Base-by-base conservation (phyloP, 2,329 filamentous ascomycete species). In the Fusarium fujikuroi region DNA sequence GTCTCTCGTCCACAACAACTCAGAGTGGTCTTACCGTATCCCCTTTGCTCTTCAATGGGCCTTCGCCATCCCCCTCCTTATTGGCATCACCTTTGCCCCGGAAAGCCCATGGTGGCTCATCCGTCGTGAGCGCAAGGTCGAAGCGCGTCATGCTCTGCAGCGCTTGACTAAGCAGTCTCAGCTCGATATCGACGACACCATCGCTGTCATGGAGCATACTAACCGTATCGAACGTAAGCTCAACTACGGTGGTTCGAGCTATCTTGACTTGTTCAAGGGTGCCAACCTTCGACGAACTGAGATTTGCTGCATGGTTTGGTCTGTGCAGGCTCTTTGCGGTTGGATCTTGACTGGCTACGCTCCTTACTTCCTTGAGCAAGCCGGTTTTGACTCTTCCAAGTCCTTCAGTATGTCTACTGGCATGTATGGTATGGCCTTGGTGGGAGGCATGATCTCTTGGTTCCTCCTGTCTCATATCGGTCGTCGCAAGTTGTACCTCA, bases 41-140 rank as follows among this genome's bases (percentile, higher is more conserved):
- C 83, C 84, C 0, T 85, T 82, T 30, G 83, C 79, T 4, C 56
- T 85, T 1, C 83, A 85, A 72, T 85, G 84, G 84, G 73, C 79
- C 1, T 85, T 80, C 66, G 79, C 82, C 1, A 70, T 81, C 1
- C 80, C 81, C 3, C 76, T 85, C 1, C 64, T 85, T 5, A 53
- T 83, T 2, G 77, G 75, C 4, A 77, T 81, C 2, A 30, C 73
- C 11, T 81, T 84, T 42, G 81, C 81, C 1, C 84, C 83, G 0
- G 84, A 85, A 50, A 82, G 79, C 23, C 84, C 83, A 9, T 70
- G 74, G 81, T 84, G 81, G 80, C 77, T 82, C 4, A 79, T 84
- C 18, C 79, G 83, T 12, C 77, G 81, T n/a, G 80, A 79, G 6
- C 73, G 78, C 18, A 67, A 77, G 18, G 76, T 79, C 1, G 78